These are phyloP conservation scores for Suillus clintonianus DNA, from an alignment of 768 basidiomycete genomes.

Conservation along the genomic window DNA sequence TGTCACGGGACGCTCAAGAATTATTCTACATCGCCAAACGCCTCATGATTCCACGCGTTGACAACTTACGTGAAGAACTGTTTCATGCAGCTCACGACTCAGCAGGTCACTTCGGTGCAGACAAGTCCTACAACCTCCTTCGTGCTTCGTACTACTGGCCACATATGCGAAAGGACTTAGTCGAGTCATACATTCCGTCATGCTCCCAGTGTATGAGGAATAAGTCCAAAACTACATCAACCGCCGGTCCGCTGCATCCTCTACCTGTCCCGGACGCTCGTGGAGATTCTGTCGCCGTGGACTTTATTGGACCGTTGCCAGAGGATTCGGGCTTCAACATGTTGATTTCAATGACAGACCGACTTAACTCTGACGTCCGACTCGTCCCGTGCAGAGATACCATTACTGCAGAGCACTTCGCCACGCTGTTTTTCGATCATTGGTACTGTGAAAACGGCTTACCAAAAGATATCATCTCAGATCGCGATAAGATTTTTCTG, in stretches of 20 bases:
- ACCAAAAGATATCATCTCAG: conserved; percentile 28
- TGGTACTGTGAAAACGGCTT: conserved; percentile 37
- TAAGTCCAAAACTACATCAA: conserved; percentile 17
- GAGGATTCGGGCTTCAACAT: conserved; percentile 30
- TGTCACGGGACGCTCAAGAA: not conserved
- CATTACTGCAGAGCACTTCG: conserved; percentile 18
- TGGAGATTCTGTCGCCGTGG: conserved; percentile 24
- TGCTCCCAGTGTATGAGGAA: conserved; percentile 26
- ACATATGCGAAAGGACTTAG: conserved; percentile 34
- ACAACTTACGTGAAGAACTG: conserved; percentile 24
- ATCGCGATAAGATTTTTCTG: conserved; percentile 36
- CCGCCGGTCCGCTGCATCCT: conserved; percentile 18
- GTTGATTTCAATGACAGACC: conserved; percentile 27
- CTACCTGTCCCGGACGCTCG: conserved; percentile 22
- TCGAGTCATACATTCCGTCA: conserved; percentile 30
- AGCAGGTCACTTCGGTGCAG: conserved; percentile 14
- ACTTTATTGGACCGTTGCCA: conserved; percentile 38
- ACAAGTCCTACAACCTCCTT: conserved; percentile 15
- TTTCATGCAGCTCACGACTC: conserved; percentile 11
- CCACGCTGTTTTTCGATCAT: conserved; percentile 23
- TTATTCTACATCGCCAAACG: conserved; percentile 32
- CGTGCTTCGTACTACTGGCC: conserved; percentile 27
- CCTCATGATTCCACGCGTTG: conserved; percentile 1
- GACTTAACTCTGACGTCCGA: conserved; percentile 22
- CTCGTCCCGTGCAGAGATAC: conserved; percentile 9